These are phyloP conservation scores for Plenodomus tracheiphilus DNA, from an alignment of 2,329 filamentous ascomycete species.

Conservation along the genomic window DNA sequence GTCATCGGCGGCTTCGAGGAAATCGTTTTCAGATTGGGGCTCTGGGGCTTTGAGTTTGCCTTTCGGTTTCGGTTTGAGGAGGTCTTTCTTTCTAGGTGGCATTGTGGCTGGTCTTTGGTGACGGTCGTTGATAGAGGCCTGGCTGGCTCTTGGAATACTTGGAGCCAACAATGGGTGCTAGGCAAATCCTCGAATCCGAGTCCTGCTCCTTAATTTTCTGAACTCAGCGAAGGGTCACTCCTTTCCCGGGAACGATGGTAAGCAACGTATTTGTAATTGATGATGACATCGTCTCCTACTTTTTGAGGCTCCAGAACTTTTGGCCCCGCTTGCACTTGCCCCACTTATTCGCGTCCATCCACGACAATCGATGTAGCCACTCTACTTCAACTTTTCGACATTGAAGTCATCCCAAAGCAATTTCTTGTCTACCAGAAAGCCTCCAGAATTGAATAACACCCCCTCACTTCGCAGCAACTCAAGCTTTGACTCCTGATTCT, in stretches of 20 bases:
- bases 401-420: constrained; percentile 52
- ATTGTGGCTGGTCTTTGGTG: constrained; percentile 9
- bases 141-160: neutral
- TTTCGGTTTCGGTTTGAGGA: constrained; percentile 37
- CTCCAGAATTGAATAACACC: constrained; percentile 63
- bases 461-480: constrained; percentile 65
- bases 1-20: constrained; percentile 67
- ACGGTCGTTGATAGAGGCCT: constrained; percentile 1
- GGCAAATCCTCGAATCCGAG: too few species aligned
- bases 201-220: neutral
- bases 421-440: constrained; percentile 58
- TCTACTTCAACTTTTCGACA: constrained; percentile 25
- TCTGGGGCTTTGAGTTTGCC: constrained; percentile 46
- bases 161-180: too few species aligned
- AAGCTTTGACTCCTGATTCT: constrained; percentile 67
- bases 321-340: constrained; percentile 20
- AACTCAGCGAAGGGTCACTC: neutral
- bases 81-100: constrained; percentile 38
- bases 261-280: neutral
- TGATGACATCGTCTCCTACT: neutral
- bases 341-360: constrained; percentile 8
- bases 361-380: too few species aligned
- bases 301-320: neutral
- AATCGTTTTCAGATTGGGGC: constrained; percentile 68
- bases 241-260: neutral